phyloP scores from a whole-genome alignment of 129 eudicot species.

The Flaveria brownii region DNA sequence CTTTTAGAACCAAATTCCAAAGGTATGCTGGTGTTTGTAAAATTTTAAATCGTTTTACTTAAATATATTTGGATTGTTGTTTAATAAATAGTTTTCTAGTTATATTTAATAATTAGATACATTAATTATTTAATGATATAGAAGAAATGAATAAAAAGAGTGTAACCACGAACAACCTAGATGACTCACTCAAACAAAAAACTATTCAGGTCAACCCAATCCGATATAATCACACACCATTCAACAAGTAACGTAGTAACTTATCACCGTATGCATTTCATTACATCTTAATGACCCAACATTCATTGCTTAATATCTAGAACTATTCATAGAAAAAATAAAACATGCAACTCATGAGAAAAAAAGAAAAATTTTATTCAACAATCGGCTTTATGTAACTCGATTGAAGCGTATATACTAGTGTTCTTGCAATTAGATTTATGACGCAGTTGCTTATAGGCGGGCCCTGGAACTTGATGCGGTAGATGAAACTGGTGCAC shows the following conservation, averaged over 20 bases:
- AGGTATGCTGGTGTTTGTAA: too few species aligned
- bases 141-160: too few species aligned
- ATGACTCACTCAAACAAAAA: too few species aligned
- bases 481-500: conserved; percentile 54
- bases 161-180: too few species aligned
- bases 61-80: too few species aligned
- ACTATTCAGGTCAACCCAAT: not conserved
- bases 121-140: too few species aligned
- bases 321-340: not conserved
- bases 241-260: not conserved
- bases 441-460: conserved; percentile 33
- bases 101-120: too few species aligned
- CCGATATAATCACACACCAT: not conserved
- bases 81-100: too few species aligned
- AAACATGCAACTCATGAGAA: not conserved
- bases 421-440: conserved; percentile 17
- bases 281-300: not conserved
- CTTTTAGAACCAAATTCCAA: too few species aligned
- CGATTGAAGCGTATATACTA: not conserved
- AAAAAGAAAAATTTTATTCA: not conserved
- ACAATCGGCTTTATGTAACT: not conserved
- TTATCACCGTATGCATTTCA: not conserved
- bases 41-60: too few species aligned
- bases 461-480: conserved; percentile 56
- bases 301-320: not conserved